These are phyloP conservation scores for Verticillium isaacii DNA, from an alignment of 2,329 filamentous ascomycete species.

Conservation along the genomic window DNA sequence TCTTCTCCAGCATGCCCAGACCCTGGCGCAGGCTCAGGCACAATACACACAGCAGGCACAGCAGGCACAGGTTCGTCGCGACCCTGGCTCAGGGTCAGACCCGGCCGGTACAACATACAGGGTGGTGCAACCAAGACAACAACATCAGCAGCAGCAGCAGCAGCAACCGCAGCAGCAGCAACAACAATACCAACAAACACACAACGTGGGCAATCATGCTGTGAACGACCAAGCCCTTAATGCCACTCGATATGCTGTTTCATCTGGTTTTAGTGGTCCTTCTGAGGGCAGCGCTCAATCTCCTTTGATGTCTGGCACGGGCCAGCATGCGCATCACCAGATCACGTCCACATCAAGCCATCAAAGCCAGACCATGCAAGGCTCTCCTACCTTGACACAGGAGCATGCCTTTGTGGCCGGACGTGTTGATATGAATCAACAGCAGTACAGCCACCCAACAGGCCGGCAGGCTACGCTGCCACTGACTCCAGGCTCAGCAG, in stretches of 20 bases:
- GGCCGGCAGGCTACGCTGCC: background rate
- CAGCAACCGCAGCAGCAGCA: no score
- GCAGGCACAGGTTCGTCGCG: background rate
- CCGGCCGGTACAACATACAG: background rate
- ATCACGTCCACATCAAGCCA: background rate
- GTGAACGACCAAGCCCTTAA: background rate
- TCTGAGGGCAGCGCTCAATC: background rate
- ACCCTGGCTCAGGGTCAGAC: background rate
- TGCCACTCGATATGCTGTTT: background rate
- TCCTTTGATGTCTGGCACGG: background rate
- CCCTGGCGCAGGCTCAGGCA: background rate
- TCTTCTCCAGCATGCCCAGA: background rate
- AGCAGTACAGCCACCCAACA: background rate
- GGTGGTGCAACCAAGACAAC: no score
- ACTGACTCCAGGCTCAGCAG: background rate
- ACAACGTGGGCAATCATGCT: background rate
- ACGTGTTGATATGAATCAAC: background rate
- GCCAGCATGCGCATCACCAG: background rate
- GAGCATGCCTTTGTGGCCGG: background rate
- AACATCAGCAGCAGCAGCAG: no score
- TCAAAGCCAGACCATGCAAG: background rate
- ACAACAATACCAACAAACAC: background rate
- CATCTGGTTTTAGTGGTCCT: background rate
- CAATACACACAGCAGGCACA: background rate
- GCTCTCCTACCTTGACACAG: background rate